phyloP scores from a whole-genome alignment of 441 rosid species.

The Syzygium malaccense region DNA sequence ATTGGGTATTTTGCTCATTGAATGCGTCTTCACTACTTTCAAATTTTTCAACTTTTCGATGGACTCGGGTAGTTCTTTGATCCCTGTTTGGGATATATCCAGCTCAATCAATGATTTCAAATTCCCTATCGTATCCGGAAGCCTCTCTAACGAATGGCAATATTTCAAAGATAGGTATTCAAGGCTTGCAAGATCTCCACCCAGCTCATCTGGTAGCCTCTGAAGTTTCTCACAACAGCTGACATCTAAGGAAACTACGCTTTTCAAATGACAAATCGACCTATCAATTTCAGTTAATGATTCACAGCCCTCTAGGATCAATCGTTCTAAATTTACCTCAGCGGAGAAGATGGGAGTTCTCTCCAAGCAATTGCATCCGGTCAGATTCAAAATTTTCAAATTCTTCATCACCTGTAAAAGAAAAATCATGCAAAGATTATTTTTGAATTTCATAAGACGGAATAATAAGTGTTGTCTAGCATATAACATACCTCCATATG shows the following conservation, averaged over 20 bases:
- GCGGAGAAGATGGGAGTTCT: too few species aligned
- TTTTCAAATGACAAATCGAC: too few species aligned
- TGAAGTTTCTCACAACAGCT: fast-evolving
- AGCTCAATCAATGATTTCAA: too few species aligned
- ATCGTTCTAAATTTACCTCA: too few species aligned
- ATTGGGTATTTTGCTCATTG: fast-evolving
- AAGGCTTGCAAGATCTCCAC: too few species aligned
- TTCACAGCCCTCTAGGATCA: too few species aligned
- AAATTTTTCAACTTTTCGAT: too few species aligned
- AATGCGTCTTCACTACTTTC: fast-evolving
- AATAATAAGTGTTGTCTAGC: fast-evolving
- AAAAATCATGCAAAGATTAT: background rate
- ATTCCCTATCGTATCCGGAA: fast-evolving
- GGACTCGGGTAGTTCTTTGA: too few species aligned
- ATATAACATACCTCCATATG: background rate
- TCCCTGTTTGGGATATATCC: fast-evolving
- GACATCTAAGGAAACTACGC: background rate
- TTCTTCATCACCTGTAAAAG: too few species aligned
- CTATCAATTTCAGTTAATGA: too few species aligned
- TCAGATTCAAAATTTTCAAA: too few species aligned
- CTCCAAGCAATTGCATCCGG: too few species aligned
- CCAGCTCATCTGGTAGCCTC: fast-evolving
- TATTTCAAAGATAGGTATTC: fast-evolving
- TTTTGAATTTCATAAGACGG: fast-evolving
- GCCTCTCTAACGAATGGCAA: fast-evolving